Evolutionary conservation across 1,139 yeast species (phyloP).

Genomic region (Blastobotrys malaysiensis): DNA sequence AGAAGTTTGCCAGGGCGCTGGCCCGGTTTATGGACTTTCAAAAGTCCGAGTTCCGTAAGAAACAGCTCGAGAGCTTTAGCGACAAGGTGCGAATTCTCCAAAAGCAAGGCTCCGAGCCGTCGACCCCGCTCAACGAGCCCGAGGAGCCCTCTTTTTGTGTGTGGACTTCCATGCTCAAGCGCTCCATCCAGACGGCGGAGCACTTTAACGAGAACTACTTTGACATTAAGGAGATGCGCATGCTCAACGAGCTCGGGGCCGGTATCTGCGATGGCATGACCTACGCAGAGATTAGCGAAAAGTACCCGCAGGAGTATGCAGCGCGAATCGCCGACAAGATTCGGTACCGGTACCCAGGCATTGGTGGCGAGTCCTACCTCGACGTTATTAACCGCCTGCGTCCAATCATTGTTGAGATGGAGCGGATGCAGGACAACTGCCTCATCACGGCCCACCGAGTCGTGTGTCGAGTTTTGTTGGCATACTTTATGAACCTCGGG

Average conservation of each 20-base stretch:
- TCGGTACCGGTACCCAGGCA: conserved; percentile 87
- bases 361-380: conserved; percentile 93
- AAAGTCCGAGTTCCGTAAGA: conserved; percentile 60
- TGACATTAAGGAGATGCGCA: conserved; percentile 82
- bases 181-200: conserved; percentile 75
- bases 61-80: conserved; percentile 52
- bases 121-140: conserved; percentile 38
- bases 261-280: conserved; percentile 93
- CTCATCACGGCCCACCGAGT: conserved; percentile 84
- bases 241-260: conserved; percentile 90
- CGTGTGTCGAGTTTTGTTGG: conserved; percentile 78
- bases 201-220: conserved; percentile 62
- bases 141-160: conserved; percentile 73
- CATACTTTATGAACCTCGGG: conserved; percentile 82
- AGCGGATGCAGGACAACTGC: conserved; percentile 83
- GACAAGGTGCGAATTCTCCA: conserved; percentile 34
- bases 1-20: conserved; percentile 64
- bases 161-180: conserved; percentile 83
- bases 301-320: conserved; percentile 71
- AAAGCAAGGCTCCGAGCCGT: conserved; percentile 28
- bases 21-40: conserved; percentile 70
- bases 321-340: conserved; percentile 72
- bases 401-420: conserved; percentile 88
- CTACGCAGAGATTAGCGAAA: conserved; percentile 67
- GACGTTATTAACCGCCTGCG: conserved; percentile 88